Conservation (phyloP, 2,329 filamentous ascomycete genomes). For the Pezicula radicicola region DNA sequence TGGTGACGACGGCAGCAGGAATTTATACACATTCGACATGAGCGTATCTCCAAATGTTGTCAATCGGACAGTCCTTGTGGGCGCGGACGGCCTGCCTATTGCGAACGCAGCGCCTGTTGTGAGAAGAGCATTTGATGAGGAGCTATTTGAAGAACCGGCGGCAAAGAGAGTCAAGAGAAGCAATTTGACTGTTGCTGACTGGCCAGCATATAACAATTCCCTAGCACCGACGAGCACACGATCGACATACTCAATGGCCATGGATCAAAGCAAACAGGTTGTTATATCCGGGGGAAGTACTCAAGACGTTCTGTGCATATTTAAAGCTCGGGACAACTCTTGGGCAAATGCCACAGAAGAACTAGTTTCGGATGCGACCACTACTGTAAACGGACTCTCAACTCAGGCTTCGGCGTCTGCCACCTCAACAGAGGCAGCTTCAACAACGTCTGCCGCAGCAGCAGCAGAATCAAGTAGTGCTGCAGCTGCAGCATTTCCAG, state of each 20-base stretch:
- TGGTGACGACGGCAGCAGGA: conserved; percentile 74
- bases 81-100: conserved; percentile 54
- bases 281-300: conserved; percentile 75
- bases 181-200: conserved; percentile 57
- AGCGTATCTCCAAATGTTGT: conserved; percentile 72
- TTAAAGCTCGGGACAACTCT: conserved; percentile 69
- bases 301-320: conserved; percentile 69
- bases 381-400: conserved; percentile 14
- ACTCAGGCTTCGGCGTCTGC: conserved; percentile 19
- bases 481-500: conserved; percentile 36
- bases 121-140: conserved; percentile 4
- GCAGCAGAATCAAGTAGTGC: conserved; percentile 27
- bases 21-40: conserved; percentile 77
- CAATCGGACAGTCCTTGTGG: conserved; percentile 64
- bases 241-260: conserved; percentile 67
- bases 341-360: conserved; percentile 69
- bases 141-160: background rate
- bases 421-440: conserved; percentile 6
- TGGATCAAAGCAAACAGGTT: conserved; percentile 61
- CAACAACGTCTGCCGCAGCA: conserved; percentile 22
- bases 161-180: conserved; percentile 24
- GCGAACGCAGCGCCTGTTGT: conserved; percentile 41
- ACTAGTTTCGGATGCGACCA: conserved; percentile 16
- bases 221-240: conserved; percentile 64
- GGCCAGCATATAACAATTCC: conserved; percentile 77